Conservation (phyloP, 169 alveolate species). For the Eimeria acervulina region DNA sequence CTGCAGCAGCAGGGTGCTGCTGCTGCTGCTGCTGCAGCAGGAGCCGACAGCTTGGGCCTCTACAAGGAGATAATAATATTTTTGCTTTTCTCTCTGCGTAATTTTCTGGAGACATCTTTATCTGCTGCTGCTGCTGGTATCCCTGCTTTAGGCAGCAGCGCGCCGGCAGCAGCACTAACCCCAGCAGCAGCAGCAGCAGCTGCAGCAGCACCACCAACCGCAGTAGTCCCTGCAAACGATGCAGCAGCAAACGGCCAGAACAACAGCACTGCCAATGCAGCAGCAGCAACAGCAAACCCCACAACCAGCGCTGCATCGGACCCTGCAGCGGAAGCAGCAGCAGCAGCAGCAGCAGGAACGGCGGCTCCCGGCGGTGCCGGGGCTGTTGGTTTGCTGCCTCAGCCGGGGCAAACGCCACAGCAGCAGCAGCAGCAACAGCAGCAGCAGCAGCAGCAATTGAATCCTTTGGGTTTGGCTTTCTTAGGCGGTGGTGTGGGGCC, state of each 20-base stretch:
- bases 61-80: background rate
- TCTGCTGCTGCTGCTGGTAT: slow-evolving; percentile 35
- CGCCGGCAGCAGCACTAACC: background rate
- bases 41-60: slow-evolving; percentile 14
- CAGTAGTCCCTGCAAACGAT: background rate
- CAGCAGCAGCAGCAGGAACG: background rate
- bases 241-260: background rate
- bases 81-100: background rate
- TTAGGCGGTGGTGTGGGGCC: background rate
- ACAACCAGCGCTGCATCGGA: too few species aligned
- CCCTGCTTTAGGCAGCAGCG: background rate
- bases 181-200: slow-evolving; percentile 44
- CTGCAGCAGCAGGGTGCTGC: background rate
- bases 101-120: slow-evolving; percentile 6
- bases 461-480: background rate
- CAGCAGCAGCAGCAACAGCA: slow-evolving; percentile 1
- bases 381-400: background rate
- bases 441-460: slow-evolving; percentile 23
- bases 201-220: too few species aligned
- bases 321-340: background rate
- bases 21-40: slow-evolving; percentile 11
- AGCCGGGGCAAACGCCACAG: background rate
- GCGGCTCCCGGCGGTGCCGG: background rate
- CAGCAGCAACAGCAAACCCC: background rate
- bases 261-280: background rate